These are phyloP conservation scores for Cardamine occulta DNA, from an alignment of 345 rosid species.

Conservation along the genomic window DNA sequence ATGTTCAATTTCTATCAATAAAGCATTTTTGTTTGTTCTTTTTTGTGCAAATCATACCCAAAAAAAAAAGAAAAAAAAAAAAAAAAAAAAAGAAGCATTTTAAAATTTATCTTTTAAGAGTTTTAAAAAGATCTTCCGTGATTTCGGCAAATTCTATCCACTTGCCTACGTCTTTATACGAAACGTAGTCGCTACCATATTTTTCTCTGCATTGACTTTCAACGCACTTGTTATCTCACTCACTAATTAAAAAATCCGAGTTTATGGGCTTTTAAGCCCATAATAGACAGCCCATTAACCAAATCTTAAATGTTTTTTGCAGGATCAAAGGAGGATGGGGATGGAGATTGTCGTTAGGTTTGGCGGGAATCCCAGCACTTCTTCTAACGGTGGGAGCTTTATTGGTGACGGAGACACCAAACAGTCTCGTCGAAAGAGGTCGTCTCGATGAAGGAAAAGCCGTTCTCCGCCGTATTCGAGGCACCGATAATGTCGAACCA, in stretches of 20 bases:
- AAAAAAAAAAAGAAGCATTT: no score
- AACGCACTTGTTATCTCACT: neutral
- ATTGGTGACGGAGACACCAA: constrained; percentile 81
- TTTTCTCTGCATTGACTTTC: constrained; percentile 22
- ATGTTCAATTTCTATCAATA: neutral
- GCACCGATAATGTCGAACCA: constrained; percentile 79
- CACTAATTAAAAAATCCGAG: neutral
- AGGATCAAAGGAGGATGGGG: constrained; percentile 92
- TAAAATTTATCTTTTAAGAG: neutral
- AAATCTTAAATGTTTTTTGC: neutral
- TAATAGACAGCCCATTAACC: constrained; percentile 1
- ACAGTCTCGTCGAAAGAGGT: constrained; percentile 89
- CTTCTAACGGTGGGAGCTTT: constrained; percentile 81
- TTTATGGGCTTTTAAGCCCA: constrained; percentile 26
- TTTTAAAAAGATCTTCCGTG: constrained; percentile 16
- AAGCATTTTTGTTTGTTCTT: neutral
- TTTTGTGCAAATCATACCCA: neutral
- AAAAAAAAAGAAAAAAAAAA: no score
- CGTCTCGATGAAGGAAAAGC: constrained; percentile 84
- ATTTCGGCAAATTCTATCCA: constrained; percentile 37
- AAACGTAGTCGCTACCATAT: neutral
- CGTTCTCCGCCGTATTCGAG: constrained; percentile 76
- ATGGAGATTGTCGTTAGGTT: constrained; percentile 87
- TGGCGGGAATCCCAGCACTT: constrained; percentile 88
- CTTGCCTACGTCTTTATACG: constrained; percentile 28